These are phyloP conservation scores for Leptodermis oblonga DNA, from an alignment of 257 asterid genomes.

Conservation along the genomic window DNA sequence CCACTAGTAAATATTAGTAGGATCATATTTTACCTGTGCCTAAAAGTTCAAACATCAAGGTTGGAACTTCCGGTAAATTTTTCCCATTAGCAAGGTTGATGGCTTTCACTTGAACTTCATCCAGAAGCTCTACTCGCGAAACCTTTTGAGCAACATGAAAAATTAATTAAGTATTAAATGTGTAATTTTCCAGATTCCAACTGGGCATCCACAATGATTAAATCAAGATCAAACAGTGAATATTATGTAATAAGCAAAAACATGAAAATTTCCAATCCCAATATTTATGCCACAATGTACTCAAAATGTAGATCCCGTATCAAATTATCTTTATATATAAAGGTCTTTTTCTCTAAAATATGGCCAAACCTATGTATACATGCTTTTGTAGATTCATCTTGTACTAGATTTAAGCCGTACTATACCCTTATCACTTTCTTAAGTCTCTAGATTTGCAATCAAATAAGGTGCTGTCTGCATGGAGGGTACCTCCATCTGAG, in stretches of 20 bases:
- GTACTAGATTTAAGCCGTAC: background rate
- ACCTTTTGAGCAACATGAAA: conserved; percentile 39
- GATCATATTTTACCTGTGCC: conserved; percentile 74
- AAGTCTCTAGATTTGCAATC: background rate
- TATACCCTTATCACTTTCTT: background rate
- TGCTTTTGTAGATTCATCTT: background rate
- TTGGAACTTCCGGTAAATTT: conserved; percentile 87
- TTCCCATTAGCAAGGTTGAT: conserved; percentile 86
- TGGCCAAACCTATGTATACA: background rate
- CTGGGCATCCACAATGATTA: background rate
- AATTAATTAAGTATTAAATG: background rate
- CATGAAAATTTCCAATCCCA: background rate
- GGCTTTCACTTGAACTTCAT: conserved; percentile 93
- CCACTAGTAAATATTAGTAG: conserved; percentile 8
- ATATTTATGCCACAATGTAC: background rate
- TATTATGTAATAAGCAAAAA: background rate
- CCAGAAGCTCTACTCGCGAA: conserved; percentile 94
- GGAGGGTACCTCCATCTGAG: background rate
- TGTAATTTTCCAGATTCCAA: background rate
- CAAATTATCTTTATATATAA: background rate
- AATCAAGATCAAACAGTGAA: background rate
- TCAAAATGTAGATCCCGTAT: background rate
- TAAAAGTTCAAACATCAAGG: conserved; percentile 90
- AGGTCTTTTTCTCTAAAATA: background rate
- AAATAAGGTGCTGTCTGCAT: background rate